These are phyloP conservation scores for Sporobolomyces pararoseus DNA, from an alignment of 768 basidiomycete genomes.

Conservation along the genomic window DNA sequence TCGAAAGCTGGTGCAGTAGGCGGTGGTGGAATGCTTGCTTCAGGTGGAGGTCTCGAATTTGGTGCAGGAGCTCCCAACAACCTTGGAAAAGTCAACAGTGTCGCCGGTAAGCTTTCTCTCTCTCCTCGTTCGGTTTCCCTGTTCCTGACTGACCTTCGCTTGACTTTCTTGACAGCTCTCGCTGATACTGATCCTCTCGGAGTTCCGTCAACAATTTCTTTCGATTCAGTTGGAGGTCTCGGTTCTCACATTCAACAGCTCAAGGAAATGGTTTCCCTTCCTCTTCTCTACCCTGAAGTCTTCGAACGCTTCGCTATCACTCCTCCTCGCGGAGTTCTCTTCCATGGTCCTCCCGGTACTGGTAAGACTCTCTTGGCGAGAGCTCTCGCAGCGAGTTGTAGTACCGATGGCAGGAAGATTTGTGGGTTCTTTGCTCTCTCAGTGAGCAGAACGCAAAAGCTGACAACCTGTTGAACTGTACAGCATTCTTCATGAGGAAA, in stretches of 20 bases:
- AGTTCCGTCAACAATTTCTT: slow-evolving; percentile 86
- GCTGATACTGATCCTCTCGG: slow-evolving; percentile 95
- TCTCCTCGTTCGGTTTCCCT: background rate
- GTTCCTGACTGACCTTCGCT: background rate
- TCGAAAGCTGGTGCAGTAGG: slow-evolving; percentile 27
- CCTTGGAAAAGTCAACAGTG: slow-evolving; percentile 41
- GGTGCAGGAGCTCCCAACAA: slow-evolving; percentile 40
- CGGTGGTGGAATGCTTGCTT: slow-evolving; percentile 38
- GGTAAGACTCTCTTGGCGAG: slow-evolving; percentile 92
- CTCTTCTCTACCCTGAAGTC: slow-evolving; percentile 90
- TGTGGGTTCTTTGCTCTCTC: slow-evolving; percentile 56
- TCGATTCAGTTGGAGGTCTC: slow-evolving; percentile 92
- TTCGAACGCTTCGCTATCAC: slow-evolving; percentile 91
- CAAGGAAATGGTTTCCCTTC: slow-evolving; percentile 97
- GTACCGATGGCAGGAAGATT: slow-evolving; percentile 80
- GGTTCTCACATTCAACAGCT: slow-evolving; percentile 94
- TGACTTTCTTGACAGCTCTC: slow-evolving; percentile 48
- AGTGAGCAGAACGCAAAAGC: no score
- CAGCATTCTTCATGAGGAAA: slow-evolving; percentile 99
- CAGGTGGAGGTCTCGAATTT: slow-evolving; percentile 40
- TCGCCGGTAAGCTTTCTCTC: slow-evolving; percentile 22
- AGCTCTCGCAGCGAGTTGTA: slow-evolving; percentile 85
- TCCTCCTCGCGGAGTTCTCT: slow-evolving; percentile 90
- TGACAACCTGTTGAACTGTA: no score
- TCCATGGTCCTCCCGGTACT: slow-evolving; percentile 98